phyloP scores from a whole-genome alignment of 345 rosid species.

The thale cress (Arabidopsis thaliana) region TAIR10.1 NC_003076.8:16245501-16246000 shows the following conservation, averaged over 20 bases:
- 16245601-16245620: background rate
- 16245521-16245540: background rate
- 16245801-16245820: background rate
- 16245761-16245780: too few species aligned
- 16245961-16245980: too few species aligned
- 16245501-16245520: too few species aligned
- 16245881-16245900: background rate
- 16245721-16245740: too few species aligned
- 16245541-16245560: background rate
- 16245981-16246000: too few species aligned
- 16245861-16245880: constrained; percentile 4
- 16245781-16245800: background rate
- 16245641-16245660: background rate
- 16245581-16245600: background rate
- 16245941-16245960: background rate
- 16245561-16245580: background rate
- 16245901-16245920: background rate
- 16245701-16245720: background rate
- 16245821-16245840: background rate
- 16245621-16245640: background rate
- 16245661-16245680: background rate
- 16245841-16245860: background rate
- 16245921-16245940: background rate
- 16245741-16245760: too few species aligned
- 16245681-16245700: background rate